These are phyloP conservation scores for Quercus lobata DNA, from an alignment of 331 rosid genomes.

Conservation along the genomic window DNA sequence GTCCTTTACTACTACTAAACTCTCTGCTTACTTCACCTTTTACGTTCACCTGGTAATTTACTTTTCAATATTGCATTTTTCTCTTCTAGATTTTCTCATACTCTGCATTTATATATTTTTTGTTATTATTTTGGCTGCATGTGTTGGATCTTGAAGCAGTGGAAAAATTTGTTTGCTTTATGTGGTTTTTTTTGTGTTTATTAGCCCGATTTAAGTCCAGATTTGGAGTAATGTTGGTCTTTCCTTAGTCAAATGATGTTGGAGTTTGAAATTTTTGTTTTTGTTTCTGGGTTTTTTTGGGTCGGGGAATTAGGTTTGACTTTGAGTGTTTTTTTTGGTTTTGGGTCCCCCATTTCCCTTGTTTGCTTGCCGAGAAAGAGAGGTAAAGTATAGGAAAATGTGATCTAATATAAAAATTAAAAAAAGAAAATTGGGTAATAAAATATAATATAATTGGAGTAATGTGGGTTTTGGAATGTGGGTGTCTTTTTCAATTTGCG, in stretches of 20 bases:
- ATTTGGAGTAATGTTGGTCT: constrained; percentile 11
- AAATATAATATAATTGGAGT: not conserved
- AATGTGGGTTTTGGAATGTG: not conserved
- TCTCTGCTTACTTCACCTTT: too few relatives aligned
- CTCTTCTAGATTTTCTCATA: not conserved
- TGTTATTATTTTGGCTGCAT: not conserved
- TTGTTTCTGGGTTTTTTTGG: not conserved
- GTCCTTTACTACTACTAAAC: not conserved
- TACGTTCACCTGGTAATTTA: constrained; percentile 4
- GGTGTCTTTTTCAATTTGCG: not conserved
- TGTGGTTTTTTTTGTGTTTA: not conserved
- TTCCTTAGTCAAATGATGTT: not conserved
- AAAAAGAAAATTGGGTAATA: too few relatives aligned
- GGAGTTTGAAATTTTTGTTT: not conserved
- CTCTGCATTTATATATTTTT: not conserved
- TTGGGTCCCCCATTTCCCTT: not conserved
- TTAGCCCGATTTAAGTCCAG: not conserved
- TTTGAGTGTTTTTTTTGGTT: not conserved
- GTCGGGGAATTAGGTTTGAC: not conserved
- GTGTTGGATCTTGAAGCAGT: constrained; percentile 25
- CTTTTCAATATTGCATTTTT: not conserved
- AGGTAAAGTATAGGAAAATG: not conserved
- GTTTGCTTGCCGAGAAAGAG: not conserved
- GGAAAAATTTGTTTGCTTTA: not conserved
- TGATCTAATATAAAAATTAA: too few relatives aligned